Percentiles rank a stretch among this genome's conserved stretches.
Evolutionary conservation across 495 filamentous ascomycete species (phyloP).

Genomic region (Penicillium cataractarum): DNA sequence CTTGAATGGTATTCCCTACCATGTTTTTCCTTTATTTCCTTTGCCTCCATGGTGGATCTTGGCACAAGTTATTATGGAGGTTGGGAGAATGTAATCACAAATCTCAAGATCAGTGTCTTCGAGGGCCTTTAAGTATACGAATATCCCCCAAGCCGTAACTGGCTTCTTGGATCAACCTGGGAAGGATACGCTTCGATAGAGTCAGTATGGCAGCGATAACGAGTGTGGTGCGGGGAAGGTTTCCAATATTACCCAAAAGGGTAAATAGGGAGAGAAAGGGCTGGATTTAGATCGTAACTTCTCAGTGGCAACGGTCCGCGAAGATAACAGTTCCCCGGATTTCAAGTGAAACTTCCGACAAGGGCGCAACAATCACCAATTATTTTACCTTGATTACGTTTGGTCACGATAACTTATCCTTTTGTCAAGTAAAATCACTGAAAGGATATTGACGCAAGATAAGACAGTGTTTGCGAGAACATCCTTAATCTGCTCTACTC

Average conservation of each 20-base stretch:
- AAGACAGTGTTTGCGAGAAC: too few relatives aligned
- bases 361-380: neutral
- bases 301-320: neutral
- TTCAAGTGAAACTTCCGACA: neutral
- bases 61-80: neutral
- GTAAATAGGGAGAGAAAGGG: slow-evolving; percentile 7
- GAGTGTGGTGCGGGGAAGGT: slow-evolving; percentile 14
- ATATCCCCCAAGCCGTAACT: neutral
- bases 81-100: neutral
- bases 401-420: neutral
- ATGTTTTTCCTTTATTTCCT: neutral
- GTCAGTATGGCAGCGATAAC: slow-evolving; percentile 5
- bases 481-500: too few relatives aligned
- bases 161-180: neutral
- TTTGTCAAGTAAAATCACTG: neutral
- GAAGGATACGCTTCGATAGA: neutral
- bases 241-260: slow-evolving; percentile 12
- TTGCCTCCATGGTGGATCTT: neutral
- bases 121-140: neutral
- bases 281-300: neutral
- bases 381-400: neutral
- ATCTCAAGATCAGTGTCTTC: neutral
- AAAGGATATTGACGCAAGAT: neutral
- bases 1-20: neutral
- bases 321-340: slow-evolving; percentile 11